These are phyloP conservation scores for Aspergillus intermedius DNA, from an alignment of 2,329 filamentous ascomycete species.

Conservation along the genomic window DNA sequence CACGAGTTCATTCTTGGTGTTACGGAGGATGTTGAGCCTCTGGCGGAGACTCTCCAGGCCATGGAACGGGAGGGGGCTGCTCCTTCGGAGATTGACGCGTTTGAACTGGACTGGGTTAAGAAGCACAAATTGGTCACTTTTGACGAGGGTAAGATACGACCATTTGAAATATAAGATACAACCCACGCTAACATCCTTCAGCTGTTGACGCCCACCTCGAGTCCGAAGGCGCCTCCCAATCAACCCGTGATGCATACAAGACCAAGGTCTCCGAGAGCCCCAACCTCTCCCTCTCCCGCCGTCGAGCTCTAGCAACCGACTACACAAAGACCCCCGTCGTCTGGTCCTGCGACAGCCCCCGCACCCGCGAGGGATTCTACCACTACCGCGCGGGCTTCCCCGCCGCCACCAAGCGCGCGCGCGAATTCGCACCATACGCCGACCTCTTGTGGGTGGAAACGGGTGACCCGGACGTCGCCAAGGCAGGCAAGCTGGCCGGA, in stretches of 20 bases:
- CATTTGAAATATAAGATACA: not conserved
- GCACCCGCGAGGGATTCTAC: constrained; percentile 72
- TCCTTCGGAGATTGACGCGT: constrained; percentile 74
- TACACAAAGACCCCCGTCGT: constrained; percentile 63
- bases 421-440: constrained; percentile 84
- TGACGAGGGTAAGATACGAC: constrained; percentile 58
- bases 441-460: constrained; percentile 98
- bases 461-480: constrained; percentile 73
- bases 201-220: constrained; percentile 71
- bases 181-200: constrained; percentile 16
- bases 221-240: constrained; percentile 56
- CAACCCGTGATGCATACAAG: constrained; percentile 63
- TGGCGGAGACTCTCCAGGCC: constrained; percentile 79
- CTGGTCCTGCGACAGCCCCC: constrained; percentile 87
- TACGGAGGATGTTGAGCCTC: constrained; percentile 67
- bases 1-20: constrained; percentile 95
- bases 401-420: constrained; percentile 85
- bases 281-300: constrained; percentile 70
- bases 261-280: constrained; percentile 55
- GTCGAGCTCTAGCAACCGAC: constrained; percentile 63
- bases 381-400: constrained; percentile 61
- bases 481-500: constrained; percentile 67
- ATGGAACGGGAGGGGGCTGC: constrained; percentile 79
- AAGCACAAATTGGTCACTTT: constrained; percentile 78
- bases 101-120: constrained; percentile 84